Evolutionary conservation across 31 red algal genomes (phyloP).

Genomic region (Endocladia muricata): DNA sequence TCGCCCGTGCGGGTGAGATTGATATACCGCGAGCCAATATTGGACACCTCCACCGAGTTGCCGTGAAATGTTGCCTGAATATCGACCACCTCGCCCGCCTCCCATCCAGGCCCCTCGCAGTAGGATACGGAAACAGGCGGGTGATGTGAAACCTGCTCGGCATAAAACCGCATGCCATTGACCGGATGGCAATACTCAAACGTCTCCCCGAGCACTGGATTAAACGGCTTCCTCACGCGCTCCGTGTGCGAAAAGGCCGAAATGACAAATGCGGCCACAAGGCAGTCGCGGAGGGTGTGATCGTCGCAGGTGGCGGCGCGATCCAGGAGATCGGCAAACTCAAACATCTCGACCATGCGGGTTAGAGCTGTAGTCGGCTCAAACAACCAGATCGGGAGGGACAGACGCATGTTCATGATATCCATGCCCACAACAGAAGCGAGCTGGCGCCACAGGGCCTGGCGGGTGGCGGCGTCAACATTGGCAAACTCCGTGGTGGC

Average conservation of each 20-base stretch:
- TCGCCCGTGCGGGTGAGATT: slow-evolving; percentile 68
- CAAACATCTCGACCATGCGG: slow-evolving; percentile 87
- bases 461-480: slow-evolving; percentile 59
- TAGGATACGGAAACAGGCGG: slow-evolving; percentile 76
- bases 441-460: slow-evolving; percentile 73
- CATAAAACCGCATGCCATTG: slow-evolving; percentile 68
- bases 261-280: slow-evolving; percentile 83
- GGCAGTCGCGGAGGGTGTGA: slow-evolving; percentile 63
- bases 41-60: slow-evolving; percentile 85
- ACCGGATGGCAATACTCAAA: slow-evolving; percentile 71
- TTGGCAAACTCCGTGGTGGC: slow-evolving; percentile 57
- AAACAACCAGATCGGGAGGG: slow-evolving; percentile 82
- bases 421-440: slow-evolving; percentile 69
- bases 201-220: slow-evolving; percentile 90
- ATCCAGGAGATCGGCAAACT: slow-evolving; percentile 75
- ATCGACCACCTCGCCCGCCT: slow-evolving; percentile 64
- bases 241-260: slow-evolving; percentile 79
- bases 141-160: slow-evolving; percentile 94
- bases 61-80: slow-evolving; percentile 83
- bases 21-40: slow-evolving; percentile 73
- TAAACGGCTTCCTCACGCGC: slow-evolving; percentile 94
- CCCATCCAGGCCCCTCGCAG: slow-evolving; percentile 52
- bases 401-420: slow-evolving; percentile 69
- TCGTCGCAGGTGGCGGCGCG: slow-evolving; percentile 78
- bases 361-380: slow-evolving; percentile 88